Base-by-base conservation (phyloP, 495 filamentous ascomycete genomes). In the Neurospora tetraspora region DNA sequence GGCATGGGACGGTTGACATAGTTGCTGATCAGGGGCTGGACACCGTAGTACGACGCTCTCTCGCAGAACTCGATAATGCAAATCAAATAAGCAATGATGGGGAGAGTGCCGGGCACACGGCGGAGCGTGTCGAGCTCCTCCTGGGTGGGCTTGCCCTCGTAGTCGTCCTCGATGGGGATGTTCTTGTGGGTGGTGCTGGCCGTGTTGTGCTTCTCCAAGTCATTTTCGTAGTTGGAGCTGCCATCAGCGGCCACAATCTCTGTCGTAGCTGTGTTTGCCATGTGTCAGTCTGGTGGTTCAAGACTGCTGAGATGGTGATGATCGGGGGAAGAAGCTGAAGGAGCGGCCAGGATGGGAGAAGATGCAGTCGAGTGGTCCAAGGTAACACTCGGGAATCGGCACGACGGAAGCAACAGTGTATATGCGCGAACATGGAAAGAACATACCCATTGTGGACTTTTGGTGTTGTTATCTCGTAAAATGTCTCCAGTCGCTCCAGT, bases 21-120 rank as follows among this genome's bases (percentile, higher is more conserved):
- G 79, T 91, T 91, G 75, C 83, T 81, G 75, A 88, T 89, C 6
- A 90, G 78, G 5, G 85, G 85, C 70, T 87, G 82, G 0, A 86
- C 80, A 65, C 88, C 88, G 74, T 87, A 88, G 81, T 88, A 90
- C 8, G 87, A 89, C 34, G 86, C 87, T 73, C 88, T 81, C 80
- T 90, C 88, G 74, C 86, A 88, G 74, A 90, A 88, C 72, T 89
- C 88, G 39, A 90, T 86, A 0, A 87, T 72, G 74, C 88, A 91
- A 39, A 90, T 84, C 3, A 86, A 73, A 71, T 87, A 89, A 39
- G 87, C 83, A 20, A 87, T 80, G n/a, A 83, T 37, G 9, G 87
- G 86, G 10, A 89, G 73, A 3, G 69, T 82, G 68, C 84, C 89
- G 14, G 89, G 82, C 18, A 91, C 84, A 74, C 87, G 86, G 69